These are phyloP conservation scores for Pyricularia grisea DNA, from an alignment of 2,329 filamentous ascomycete species.

Conservation along the genomic window DNA sequence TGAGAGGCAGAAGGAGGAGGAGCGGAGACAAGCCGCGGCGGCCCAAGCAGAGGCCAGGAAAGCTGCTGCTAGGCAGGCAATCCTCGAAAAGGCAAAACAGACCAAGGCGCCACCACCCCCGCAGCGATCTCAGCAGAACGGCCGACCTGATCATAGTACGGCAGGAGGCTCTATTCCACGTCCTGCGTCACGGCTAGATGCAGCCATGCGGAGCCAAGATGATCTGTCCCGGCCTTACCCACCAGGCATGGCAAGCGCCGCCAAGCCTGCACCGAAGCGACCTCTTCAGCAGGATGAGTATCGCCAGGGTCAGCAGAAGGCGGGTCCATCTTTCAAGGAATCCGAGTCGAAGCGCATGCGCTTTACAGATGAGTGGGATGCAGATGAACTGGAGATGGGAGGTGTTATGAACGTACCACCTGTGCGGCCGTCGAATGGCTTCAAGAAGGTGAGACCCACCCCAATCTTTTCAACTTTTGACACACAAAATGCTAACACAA, in stretches of 20 bases:
- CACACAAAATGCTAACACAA: slow-evolving; percentile 21
- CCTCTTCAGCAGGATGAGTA: slow-evolving; percentile 54
- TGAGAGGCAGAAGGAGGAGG: slow-evolving; percentile 37
- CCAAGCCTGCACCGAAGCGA: slow-evolving; percentile 68
- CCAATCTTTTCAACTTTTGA: neutral
- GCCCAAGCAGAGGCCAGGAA: slow-evolving; percentile 54
- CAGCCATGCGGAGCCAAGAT: slow-evolving; percentile 42
- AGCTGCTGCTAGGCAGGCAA: slow-evolving; percentile 51
- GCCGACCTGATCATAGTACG: slow-evolving; percentile 33
- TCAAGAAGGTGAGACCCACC: slow-evolving; percentile 54
- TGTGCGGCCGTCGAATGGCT: slow-evolving; percentile 65
- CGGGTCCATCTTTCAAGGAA: slow-evolving; percentile 52
- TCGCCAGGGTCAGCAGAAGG: slow-evolving; percentile 28
- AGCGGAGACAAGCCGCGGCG: slow-evolving; percentile 41
- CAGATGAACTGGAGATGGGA: slow-evolving; percentile 42
- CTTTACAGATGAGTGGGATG: slow-evolving; percentile 63
- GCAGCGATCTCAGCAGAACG: slow-evolving; percentile 42
- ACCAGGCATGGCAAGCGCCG: slow-evolving; percentile 50
- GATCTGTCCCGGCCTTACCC: slow-evolving; percentile 39
- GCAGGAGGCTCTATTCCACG: slow-evolving; percentile 23
- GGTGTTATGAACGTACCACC: slow-evolving; percentile 59
- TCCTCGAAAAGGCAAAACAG: slow-evolving; percentile 56
- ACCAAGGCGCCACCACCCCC: slow-evolving; percentile 54
- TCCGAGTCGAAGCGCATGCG: slow-evolving; percentile 72
- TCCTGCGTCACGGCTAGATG: slow-evolving; percentile 49